Conservation (phyloP, 192 early-diverging fungal species). For the Entomortierella beljakovae region DNA sequence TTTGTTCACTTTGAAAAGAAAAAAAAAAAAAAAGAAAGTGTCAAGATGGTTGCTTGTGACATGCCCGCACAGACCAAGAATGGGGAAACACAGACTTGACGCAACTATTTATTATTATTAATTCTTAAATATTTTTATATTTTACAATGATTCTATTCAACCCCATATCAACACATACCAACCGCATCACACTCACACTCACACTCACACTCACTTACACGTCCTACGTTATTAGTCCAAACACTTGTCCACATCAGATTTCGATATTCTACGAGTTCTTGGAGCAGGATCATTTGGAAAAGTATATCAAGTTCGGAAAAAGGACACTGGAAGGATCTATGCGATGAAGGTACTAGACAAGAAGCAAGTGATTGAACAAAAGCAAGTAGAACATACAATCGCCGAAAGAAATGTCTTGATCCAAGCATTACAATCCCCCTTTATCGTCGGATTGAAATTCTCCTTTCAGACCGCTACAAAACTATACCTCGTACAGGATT, state of each 20-base stretch:
- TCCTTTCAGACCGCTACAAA: conserved; percentile 83
- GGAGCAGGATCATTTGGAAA: conserved; percentile 87
- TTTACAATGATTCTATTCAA: too few species aligned
- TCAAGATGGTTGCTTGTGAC: background rate
- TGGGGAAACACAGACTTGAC: background rate
- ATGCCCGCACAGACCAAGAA: background rate
- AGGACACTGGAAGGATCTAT: conserved; percentile 83
- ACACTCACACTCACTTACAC: background rate
- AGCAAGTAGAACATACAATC: conserved; percentile 81
- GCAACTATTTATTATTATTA: too few species aligned
- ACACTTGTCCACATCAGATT: conserved; percentile 60
- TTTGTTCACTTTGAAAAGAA: too few species aligned
- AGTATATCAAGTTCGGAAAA: conserved; percentile 83
- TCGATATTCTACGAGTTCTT: conserved; percentile 79
- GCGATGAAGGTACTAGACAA: conserved; percentile 88
- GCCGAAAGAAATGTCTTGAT: conserved; percentile 83
- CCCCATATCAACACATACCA: background rate
- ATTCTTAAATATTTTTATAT: too few species aligned
- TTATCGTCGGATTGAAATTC: conserved; percentile 82
- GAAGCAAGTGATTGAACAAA: conserved; percentile 76
- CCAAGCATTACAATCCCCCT: conserved; percentile 70
- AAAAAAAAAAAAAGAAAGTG: background rate
- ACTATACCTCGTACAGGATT: conserved; percentile 83
- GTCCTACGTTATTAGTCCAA: conserved; percentile 32
- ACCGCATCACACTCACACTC: background rate